Conservation (phyloP, 768 basidiomycete genomes). For the Calocera viscosa region DNA sequence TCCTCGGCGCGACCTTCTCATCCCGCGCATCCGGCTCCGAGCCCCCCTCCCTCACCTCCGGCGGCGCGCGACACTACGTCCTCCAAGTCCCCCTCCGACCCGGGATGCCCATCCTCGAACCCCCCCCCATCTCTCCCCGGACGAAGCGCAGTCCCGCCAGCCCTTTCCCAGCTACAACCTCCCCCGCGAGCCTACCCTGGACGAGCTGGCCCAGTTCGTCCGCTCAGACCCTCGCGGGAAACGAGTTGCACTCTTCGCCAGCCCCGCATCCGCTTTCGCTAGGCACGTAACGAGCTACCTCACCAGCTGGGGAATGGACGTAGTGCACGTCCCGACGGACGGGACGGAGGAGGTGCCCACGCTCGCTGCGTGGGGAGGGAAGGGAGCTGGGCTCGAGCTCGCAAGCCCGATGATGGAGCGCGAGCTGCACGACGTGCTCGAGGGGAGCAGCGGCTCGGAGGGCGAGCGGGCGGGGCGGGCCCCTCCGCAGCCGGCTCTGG, state of each 20-base stretch:
- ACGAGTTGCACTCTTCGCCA: slow-evolving; percentile 72
- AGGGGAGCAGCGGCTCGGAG: slow-evolving; percentile 10
- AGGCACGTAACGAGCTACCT: slow-evolving; percentile 87
- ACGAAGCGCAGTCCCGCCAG: slow-evolving; percentile 33
- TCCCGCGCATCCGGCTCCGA: not conserved
- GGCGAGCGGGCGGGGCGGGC: not conserved
- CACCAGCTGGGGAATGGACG: slow-evolving; percentile 89
- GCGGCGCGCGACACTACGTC: slow-evolving; percentile 21
- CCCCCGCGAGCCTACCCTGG: slow-evolving; percentile 61
- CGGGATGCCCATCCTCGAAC: slow-evolving; percentile 54
- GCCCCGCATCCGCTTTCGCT: slow-evolving; percentile 77
- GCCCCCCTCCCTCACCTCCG: not conserved
- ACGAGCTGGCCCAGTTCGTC: slow-evolving; percentile 65
- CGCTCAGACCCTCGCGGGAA: slow-evolving; percentile 65
- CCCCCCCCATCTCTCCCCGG: slow-evolving; percentile 36
- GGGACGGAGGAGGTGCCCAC: slow-evolving; percentile 16
- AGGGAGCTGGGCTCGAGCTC: not conserved
- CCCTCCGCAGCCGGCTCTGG: no score
- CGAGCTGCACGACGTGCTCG: not conserved
- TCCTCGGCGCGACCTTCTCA: no score
- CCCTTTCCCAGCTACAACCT: slow-evolving; percentile 40
- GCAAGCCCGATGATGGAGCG: not conserved
- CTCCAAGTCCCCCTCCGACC: slow-evolving; percentile 36
- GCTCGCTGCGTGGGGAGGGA: not conserved
- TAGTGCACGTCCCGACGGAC: slow-evolving; percentile 49